Percentiles rank a stretch among this genome's conserved stretches.
phyloP scores from a whole-genome alignment of 495 filamentous ascomycete genomes.

The Neurospora tetrasperma region DNA sequence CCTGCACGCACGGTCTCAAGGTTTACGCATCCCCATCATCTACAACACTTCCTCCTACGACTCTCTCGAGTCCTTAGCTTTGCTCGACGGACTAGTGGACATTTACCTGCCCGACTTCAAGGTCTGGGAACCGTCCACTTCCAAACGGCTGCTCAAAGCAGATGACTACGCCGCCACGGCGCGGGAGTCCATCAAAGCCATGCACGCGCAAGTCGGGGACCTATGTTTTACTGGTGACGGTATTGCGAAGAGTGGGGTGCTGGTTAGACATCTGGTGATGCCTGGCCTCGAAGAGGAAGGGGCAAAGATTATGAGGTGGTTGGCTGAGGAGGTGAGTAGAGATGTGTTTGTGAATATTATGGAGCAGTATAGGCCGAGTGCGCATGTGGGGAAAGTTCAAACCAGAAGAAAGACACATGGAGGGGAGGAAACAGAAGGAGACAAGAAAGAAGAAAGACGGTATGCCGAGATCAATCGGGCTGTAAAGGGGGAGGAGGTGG shows the following conservation, averaged over 20 bases:
- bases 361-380: constrained; percentile 71
- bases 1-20: constrained; percentile 53
- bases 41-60: constrained; percentile 75
- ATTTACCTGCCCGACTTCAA: constrained; percentile 77
- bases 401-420: constrained; percentile 17
- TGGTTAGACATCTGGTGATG: constrained; percentile 71
- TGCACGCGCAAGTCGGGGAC: constrained; percentile 69
- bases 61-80: constrained; percentile 50
- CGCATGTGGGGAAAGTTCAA: constrained; percentile 60
- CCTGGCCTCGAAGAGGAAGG: constrained; percentile 61
- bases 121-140: constrained; percentile 52
- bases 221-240: constrained; percentile 66
- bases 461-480: constrained; percentile 71
- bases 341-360: constrained; percentile 65
- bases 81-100: constrained; percentile 66
- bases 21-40: constrained; percentile 57
- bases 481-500: constrained; percentile 51
- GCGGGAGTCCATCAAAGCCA: constrained; percentile 59
- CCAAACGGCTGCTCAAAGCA: constrained; percentile 60
- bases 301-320: constrained; percentile 55
- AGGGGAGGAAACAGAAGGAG: constrained; percentile 1
- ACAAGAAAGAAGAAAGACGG: constrained; percentile 30
- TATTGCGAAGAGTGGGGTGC: constrained; percentile 60
- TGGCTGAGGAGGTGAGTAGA: constrained; percentile 53
- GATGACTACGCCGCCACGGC: constrained; percentile 59